A percentile compares a stretch with the other conserved stretches of the same genome.
phyloP scores from a whole-genome alignment of 2,329 filamentous ascomycete genomes.

The Calonectria pseudoturangicola region DNA sequence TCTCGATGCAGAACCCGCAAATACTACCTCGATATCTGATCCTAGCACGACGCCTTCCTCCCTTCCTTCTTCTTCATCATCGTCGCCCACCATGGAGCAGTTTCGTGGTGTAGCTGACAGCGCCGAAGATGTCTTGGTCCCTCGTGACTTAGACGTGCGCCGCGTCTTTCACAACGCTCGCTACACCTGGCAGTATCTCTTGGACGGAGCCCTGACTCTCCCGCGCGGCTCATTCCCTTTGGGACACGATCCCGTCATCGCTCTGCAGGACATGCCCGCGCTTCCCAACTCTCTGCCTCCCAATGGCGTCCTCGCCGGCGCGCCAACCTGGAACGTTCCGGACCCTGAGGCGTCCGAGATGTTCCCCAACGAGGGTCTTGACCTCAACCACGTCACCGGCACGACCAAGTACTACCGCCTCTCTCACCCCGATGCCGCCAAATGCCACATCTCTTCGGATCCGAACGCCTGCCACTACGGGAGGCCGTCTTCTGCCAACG shows the following conservation, averaged over 20 bases:
- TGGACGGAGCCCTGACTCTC: slow-evolving; percentile 44
- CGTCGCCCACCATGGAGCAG: slow-evolving; percentile 33
- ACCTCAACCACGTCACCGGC: slow-evolving; percentile 50
- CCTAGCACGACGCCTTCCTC: slow-evolving; percentile 41
- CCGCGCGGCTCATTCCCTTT: slow-evolving; percentile 49
- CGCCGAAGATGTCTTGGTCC: slow-evolving; percentile 50
- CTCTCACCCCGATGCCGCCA: slow-evolving; percentile 47
- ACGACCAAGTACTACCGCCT: slow-evolving; percentile 55
- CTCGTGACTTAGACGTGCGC: slow-evolving; percentile 46
- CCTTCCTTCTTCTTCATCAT: slow-evolving; percentile 31
- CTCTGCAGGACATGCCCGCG: slow-evolving; percentile 53
- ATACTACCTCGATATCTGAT: slow-evolving; percentile 41
- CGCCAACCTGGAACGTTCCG: slow-evolving; percentile 52
- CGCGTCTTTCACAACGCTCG: slow-evolving; percentile 49
- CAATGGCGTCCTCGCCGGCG: slow-evolving; percentile 51
- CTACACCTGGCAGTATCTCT: slow-evolving; percentile 50
- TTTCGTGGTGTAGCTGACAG: slow-evolving; percentile 43
- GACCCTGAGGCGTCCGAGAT: slow-evolving; percentile 45
- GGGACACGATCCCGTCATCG: slow-evolving; percentile 49
- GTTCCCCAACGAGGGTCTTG: slow-evolving; percentile 38
- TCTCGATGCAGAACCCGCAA: slow-evolving; percentile 34
- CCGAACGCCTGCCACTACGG: slow-evolving; percentile 48
- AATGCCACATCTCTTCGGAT: slow-evolving; percentile 49
- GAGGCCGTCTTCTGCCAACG: slow-evolving; percentile 39
- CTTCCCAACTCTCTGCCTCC: slow-evolving; percentile 49